Percentiles rank a stretch among this genome's conserved stretches.
Evolutionary conservation across 371 early-diverging fungal species (phyloP).

Genomic region (Mucor racemosus): DNA sequence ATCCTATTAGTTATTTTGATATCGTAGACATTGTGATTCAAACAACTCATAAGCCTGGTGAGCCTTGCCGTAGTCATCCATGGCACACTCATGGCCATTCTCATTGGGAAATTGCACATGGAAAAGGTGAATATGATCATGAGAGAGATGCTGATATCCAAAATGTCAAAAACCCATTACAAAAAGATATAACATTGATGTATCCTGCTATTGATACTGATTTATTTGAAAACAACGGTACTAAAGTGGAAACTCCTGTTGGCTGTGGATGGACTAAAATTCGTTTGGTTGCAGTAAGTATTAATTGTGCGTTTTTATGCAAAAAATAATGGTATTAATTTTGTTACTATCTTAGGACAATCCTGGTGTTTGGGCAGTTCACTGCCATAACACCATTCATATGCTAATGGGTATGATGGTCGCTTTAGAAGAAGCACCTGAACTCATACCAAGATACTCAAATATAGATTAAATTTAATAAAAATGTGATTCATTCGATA

Average conservation of each 20-base stretch:
- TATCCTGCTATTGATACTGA: constrained; percentile 37
- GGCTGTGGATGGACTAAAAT: constrained; percentile 56
- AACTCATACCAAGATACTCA: constrained; percentile 21
- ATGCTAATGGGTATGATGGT: constrained; percentile 54
- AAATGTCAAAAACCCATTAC: constrained; percentile 31
- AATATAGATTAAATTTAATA: background rate
- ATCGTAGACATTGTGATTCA: constrained; percentile 49
- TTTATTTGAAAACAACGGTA: background rate
- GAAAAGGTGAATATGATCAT: constrained; percentile 47
- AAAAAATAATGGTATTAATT: background rate
- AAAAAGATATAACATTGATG: constrained; percentile 43
- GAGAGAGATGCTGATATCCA: constrained; percentile 28
- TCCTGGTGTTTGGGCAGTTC: constrained; percentile 52
- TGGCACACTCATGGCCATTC: constrained; percentile 59
- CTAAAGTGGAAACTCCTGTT: constrained; percentile 12
- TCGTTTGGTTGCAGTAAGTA: constrained; percentile 46
- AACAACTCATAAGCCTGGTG: constrained; percentile 31
- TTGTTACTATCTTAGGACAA: constrained; percentile 35
- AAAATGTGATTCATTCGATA: background rate
- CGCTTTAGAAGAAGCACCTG: constrained; percentile 47
- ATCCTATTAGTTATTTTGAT: constrained; percentile 41
- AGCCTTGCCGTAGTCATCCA: constrained; percentile 48
- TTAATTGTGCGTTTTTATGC: too few species aligned
- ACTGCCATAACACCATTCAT: constrained; percentile 50
- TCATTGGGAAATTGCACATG: constrained; percentile 50